Base-by-base conservation (phyloP, 768 basidiomycete genomes). In the Macrocybe gigantea region DNA sequence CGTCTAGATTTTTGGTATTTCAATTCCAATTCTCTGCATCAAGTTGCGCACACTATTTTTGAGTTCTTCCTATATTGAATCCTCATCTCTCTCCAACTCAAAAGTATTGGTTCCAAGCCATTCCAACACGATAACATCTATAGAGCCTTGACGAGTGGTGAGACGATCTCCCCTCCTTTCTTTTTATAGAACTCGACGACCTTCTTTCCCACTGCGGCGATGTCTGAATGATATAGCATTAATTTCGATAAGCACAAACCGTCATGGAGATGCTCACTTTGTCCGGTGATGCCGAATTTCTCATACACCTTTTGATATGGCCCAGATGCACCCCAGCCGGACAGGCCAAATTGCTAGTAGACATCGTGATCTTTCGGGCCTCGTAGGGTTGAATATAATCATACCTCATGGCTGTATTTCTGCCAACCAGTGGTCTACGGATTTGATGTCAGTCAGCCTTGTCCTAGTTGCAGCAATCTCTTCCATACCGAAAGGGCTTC, bases 281-380 rank as follows among this genome's bases (percentile, higher is more conserved):
- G 62, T 10, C 82, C 85, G 34, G 90, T 92, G 61, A 93, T 78
- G 38, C 88, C 89, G 57, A 91, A 88, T 67, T 91, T 89, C 71
- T 88, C 87, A 64, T 96, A 96, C 9, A 94, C 86, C 71, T 93
- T 78, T 67, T 83, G 77, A 63, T 90, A 93, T 8, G 93, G 93
- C 45, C 87, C 93, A 13, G 92, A 94, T 11, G 89, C 82, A 62
- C 93, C 93, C 86, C 88, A 96, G 33, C 73, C 75, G 33, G 69
- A 57, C 49, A 89, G 64, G 59, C 88, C 88, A 51, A 73, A 88
- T 75, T 88, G 86, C 77, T 81, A 56, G 8, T 22, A 53, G 46
- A 13, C 47, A 33, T n/a, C 15, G 36, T 52, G 43, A 65, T 51
- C 49, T 46, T 39, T 38, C 8, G 15, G 30, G 37, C 7, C 14